Evolutionary conservation across 306 rosid genomes (phyloP), one percentile per base, ranked within the genome.

Genomic region (Vigna unguiculata): DNA sequence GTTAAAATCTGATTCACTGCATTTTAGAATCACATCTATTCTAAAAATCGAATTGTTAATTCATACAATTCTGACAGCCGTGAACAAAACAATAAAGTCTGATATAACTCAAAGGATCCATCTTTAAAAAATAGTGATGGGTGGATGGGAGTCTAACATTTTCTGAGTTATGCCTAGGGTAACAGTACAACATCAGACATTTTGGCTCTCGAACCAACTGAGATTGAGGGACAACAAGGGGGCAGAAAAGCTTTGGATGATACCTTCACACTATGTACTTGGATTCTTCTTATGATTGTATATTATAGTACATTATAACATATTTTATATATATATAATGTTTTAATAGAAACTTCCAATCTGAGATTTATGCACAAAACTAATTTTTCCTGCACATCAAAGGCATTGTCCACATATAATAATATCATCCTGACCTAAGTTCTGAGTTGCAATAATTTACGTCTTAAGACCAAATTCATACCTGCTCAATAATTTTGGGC

Each of bases 401-500:
- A 75, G 65, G 53, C 49, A 58, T 51, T 55, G 48, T 15, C 54
- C 62, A 71, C 62, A 53, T 20, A 48, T 30, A 66, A 72, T 54
- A 61, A 69, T 69, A 84, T 68, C 48, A 51, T 64, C 4, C 40
- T 46, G 34, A 52, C 73, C 9, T 47, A 55, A 61, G 58, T 53
- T 78, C 6, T 24, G 28, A 60, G 53, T 40, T 9, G 66, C 20
- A 82, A 71, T 51, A 80, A 67, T 55, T 55, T 77, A 82, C 46
- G 61, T 36, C 80, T 67, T 65, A 74, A 68, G 63, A 84, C 28
- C 34, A 51, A 71, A 73, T 41, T 63, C 74, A 19, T 90, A 95
- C 99, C 97, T 82, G 82, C 74, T 89, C 91, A 45, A 95, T 84
- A 34, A 80, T 92, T 83, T 64, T 76, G 20, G 99, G 99, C 78